These are phyloP conservation scores for Leishmania turanica DNA, from an alignment of 208 protist genomes.

Conservation along the genomic window DNA sequence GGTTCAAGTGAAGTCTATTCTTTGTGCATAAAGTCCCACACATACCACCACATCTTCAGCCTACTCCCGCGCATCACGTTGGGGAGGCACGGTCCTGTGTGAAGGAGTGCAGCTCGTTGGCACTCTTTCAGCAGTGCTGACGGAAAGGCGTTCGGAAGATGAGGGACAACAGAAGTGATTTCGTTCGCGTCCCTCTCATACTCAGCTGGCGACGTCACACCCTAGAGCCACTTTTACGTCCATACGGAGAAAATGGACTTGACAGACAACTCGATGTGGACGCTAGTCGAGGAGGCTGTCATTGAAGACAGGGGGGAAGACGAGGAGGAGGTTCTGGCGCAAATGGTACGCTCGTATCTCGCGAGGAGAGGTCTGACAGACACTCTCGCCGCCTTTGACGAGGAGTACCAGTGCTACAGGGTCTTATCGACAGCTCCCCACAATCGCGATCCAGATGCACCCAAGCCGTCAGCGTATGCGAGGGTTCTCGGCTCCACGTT, in stretches of 20 bases:
- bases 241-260: conserved; percentile 10
- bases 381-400: conserved; percentile 55
- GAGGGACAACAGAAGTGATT: not conserved
- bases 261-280: conserved; percentile 42
- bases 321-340: conserved; percentile 57
- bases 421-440: not conserved
- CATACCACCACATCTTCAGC: not conserved
- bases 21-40: not conserved
- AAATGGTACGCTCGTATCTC: conserved; percentile 74
- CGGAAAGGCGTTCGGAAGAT: not conserved
- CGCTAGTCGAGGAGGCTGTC: conserved; percentile 71
- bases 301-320: conserved; percentile 61
- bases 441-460: not conserved
- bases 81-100: not conserved
- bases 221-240: too few species aligned
- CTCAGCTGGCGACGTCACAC: not conserved
- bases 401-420: conserved; percentile 11
- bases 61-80: not conserved
- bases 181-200: not conserved
- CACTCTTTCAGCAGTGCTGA: not conserved
- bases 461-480: not conserved
- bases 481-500: not conserved
- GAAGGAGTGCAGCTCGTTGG: not conserved
- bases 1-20: not conserved
- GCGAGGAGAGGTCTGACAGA: conserved; percentile 59